phyloP scores from a whole-genome alignment of 2,329 filamentous ascomycete genomes.

The Aspergillus sp. region DNA sequence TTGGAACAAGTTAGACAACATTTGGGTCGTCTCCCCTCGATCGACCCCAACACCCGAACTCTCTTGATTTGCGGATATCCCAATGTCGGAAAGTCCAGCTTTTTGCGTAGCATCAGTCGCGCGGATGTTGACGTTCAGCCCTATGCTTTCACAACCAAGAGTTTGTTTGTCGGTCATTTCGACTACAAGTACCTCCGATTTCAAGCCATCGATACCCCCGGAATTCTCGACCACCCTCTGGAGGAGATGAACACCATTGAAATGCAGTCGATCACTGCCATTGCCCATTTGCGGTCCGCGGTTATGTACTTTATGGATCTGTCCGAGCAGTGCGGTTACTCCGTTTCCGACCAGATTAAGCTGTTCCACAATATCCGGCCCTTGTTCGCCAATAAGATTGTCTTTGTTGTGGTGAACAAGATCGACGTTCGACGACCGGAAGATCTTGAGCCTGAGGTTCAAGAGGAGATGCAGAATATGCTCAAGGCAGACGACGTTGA shows the following conservation, averaged over 20 bases:
- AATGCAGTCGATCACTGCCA: slow-evolving; percentile 97
- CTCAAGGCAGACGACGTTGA: slow-evolving; percentile 88
- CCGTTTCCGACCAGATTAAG: slow-evolving; percentile 86
- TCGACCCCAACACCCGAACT: slow-evolving; percentile 95
- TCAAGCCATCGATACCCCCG: slow-evolving; percentile 96
- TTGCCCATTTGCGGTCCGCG: slow-evolving; percentile 91
- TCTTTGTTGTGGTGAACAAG: slow-evolving; percentile 97
- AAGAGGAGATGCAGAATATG: slow-evolving; percentile 74
- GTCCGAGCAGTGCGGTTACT: slow-evolving; percentile 94
- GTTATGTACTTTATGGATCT: slow-evolving; percentile 99
- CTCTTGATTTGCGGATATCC: slow-evolving; percentile 96
- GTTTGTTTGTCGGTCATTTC: slow-evolving; percentile 94
- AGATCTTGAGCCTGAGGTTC: slow-evolving; percentile 76
- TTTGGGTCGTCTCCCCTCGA: slow-evolving; percentile 93
- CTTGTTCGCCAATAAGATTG: slow-evolving; percentile 93
- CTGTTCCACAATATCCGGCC: slow-evolving; percentile 97
- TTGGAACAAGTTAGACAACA: slow-evolving; percentile 97
- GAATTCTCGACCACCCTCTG: slow-evolving; percentile 93
- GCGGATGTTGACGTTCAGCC: slow-evolving; percentile 97
- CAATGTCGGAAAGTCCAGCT: slow-evolving; percentile 96
- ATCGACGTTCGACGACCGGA: slow-evolving; percentile 88
- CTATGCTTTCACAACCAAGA: slow-evolving; percentile 98
- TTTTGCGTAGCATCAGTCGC: slow-evolving; percentile 85
- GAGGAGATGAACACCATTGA: slow-evolving; percentile 99
- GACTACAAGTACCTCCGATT: slow-evolving; percentile 92